Evolutionary conservation across 106 monocot species (phyloP).

Genomic region (Posidonia australis): DNA sequence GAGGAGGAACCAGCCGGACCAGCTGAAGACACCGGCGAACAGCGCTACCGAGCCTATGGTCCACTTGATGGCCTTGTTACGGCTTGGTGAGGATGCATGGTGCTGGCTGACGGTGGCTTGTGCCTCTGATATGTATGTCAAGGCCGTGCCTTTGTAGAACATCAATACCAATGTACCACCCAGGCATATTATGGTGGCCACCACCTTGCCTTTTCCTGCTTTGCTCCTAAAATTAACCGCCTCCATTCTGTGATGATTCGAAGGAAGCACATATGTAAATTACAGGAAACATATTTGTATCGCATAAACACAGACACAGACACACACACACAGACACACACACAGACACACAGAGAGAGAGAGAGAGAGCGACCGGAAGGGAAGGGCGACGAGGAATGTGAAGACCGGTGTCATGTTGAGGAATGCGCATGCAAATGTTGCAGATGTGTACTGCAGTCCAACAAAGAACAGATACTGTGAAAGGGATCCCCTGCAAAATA

Average conservation of each 20-base stretch:
- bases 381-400: constrained; percentile 19
- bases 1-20: constrained; percentile 63
- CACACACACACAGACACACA: too few species aligned
- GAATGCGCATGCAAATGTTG: constrained; percentile 29
- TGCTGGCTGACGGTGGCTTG: background rate
- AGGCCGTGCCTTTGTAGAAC: constrained; percentile 48
- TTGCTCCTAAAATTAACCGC: constrained; percentile 36
- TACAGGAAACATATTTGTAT: too few species aligned
- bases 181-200: constrained; percentile 35
- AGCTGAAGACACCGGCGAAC: constrained; percentile 27
- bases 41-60: constrained; percentile 37
- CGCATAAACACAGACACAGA: too few species aligned
- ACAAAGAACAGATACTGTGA: constrained; percentile 23
- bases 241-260: constrained; percentile 52
- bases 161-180: constrained; percentile 49
- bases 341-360: too few species aligned
- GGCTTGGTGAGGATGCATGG: background rate
- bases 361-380: constrained; percentile 6
- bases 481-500: constrained; percentile 12
- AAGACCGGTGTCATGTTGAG: constrained; percentile 24
- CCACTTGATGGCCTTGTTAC: background rate
- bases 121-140: constrained; percentile 18
- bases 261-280: too few species aligned
- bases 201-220: constrained; percentile 43
- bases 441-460: constrained; percentile 19